These are phyloP conservation scores for Chalciporus sp. DNA, from an alignment of 1,284 basidiomycete species.

Conservation along the genomic window DNA sequence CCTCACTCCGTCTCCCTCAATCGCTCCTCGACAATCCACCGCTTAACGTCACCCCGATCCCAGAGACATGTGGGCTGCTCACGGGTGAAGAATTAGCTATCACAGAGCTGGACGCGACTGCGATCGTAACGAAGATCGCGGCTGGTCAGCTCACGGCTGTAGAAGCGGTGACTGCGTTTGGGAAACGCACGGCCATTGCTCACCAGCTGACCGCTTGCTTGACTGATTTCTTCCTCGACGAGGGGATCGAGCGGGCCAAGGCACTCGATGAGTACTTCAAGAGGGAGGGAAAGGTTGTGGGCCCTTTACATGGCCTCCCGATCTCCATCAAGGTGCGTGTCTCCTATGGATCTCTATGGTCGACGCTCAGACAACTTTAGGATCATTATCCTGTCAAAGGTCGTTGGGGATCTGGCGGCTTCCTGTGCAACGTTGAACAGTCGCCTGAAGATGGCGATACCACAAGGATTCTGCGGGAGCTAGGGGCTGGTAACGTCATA, in stretches of 20 bases:
- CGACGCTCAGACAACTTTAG: slow-evolving; percentile 21
- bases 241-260: slow-evolving; percentile 36
- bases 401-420: slow-evolving; percentile 40
- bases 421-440: slow-evolving; percentile 26
- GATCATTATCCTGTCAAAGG: slow-evolving; percentile 41
- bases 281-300: slow-evolving; percentile 36
- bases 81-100: slow-evolving; percentile 40
- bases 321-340: slow-evolving; percentile 39
- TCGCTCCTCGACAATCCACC: background rate
- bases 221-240: slow-evolving; percentile 14
- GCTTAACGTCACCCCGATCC: slow-evolving; percentile 19
- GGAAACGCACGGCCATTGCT: slow-evolving; percentile 6
- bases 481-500: slow-evolving; percentile 34
- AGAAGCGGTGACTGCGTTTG: slow-evolving; percentile 14
- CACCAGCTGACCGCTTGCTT: slow-evolving; percentile 4
- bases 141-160: slow-evolving; percentile 11
- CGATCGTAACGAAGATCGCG: slow-evolving; percentile 9
- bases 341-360: background rate
- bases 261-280: slow-evolving; percentile 41
- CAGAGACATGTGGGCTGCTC: slow-evolving; percentile 39
- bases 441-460: slow-evolving; percentile 30
- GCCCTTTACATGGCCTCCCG: slow-evolving; percentile 46
- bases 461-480: slow-evolving; percentile 29
- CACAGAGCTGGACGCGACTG: slow-evolving; percentile 32
- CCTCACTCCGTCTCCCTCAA: background rate